These are phyloP conservation scores for Senna siamea DNA, from an alignment of 306 rosid species.

Conservation along the genomic window DNA sequence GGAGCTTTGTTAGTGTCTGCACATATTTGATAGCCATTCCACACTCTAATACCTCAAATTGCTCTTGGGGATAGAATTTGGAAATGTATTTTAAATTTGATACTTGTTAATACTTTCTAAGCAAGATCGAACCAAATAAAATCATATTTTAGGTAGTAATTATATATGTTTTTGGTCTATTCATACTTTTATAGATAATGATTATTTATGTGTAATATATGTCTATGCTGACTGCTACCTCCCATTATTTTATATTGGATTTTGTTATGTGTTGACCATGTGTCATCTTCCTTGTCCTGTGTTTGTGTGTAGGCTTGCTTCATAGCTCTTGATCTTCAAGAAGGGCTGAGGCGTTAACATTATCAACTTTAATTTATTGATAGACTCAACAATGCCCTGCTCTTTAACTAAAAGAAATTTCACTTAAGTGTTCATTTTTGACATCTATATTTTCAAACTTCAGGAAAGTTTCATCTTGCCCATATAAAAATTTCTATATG, in stretches of 20 bases:
- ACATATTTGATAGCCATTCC: not conserved
- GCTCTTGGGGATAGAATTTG: not conserved
- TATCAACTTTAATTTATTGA: not conserved
- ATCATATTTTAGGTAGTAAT: not conserved
- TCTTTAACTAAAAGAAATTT: not conserved
- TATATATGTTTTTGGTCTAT: not conserved
- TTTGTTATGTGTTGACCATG: no score
- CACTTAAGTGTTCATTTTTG: not conserved
- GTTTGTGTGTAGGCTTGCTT: no score
- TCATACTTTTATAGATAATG: not conserved
- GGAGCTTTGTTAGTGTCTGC: not conserved
- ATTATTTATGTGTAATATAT: not conserved
- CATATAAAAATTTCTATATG: not conserved
- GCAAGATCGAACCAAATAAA: not conserved
- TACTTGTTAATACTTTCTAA: not conserved
- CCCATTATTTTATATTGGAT: no score
- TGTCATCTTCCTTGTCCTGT: no score
- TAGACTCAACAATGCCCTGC: not conserved
- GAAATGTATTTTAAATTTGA: not conserved
- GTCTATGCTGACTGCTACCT: no score
- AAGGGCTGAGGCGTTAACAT: not conserved
- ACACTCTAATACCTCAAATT: not conserved
- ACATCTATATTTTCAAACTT: not conserved
- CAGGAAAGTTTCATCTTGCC: not conserved
- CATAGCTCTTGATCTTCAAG: not conserved